These are phyloP conservation scores for Lasiosphaeria miniovina DNA, from an alignment of 495 filamentous ascomycete genomes.

Conservation along the genomic window DNA sequence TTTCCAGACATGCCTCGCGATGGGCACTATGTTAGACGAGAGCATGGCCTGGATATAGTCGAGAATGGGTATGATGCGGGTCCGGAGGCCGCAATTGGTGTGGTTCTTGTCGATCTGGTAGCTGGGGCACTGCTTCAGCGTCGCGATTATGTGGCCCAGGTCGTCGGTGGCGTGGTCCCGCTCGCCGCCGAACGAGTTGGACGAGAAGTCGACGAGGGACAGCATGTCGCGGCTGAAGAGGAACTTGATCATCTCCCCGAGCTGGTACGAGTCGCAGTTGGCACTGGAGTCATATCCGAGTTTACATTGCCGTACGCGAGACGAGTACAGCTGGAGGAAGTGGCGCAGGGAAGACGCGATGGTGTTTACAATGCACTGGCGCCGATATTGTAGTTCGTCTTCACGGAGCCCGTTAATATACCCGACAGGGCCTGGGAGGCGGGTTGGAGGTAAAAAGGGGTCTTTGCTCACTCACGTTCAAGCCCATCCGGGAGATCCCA, in stretches of 20 bases:
- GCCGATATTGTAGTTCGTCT: conserved; percentile 72
- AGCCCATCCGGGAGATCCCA: conserved; percentile 69
- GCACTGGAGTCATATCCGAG: conserved; percentile 71
- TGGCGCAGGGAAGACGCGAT: conserved; percentile 72
- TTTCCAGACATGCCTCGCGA: conserved; percentile 47
- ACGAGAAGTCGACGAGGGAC: conserved; percentile 46
- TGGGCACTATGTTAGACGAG: conserved; percentile 39
- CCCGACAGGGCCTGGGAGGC: background rate
- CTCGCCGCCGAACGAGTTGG: conserved; percentile 27
- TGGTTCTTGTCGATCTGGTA: conserved; percentile 82
- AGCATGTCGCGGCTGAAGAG: conserved; percentile 55
- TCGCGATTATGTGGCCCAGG: conserved; percentile 33
- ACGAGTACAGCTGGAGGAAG: conserved; percentile 67
- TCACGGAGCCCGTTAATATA: conserved; percentile 6
- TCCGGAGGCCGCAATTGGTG: conserved; percentile 71
- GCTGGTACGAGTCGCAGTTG: conserved; percentile 80
- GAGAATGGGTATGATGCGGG: conserved; percentile 62
- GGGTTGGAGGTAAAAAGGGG: background rate
- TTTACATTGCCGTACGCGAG: conserved; percentile 63
- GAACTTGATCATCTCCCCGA: conserved; percentile 83
- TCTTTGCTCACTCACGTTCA: conserved; percentile 38
- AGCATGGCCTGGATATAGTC: conserved; percentile 60
- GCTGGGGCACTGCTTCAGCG: conserved; percentile 53
- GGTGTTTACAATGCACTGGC: conserved; percentile 68
- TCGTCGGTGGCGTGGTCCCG: conserved; percentile 27